phyloP scores from a whole-genome alignment of 306 rosid genomes.

The Casuarina cunninghamiana region DNA sequence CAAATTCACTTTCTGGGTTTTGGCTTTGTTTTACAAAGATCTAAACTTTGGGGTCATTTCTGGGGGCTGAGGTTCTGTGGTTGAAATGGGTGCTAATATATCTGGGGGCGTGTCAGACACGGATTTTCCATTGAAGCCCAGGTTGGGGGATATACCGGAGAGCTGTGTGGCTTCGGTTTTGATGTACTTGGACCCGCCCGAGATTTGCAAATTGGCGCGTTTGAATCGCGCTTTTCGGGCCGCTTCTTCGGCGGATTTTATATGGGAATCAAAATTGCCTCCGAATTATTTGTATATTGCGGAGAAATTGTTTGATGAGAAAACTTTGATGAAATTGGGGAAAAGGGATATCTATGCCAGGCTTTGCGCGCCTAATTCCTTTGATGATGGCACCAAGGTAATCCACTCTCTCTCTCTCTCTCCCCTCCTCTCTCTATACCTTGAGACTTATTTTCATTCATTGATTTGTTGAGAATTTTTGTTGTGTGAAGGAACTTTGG shows the following conservation, averaged over 20 bases:
- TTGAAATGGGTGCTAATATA: constrained; percentile 59
- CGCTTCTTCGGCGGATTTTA: constrained; percentile 83
- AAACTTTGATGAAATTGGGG: constrained; percentile 30
- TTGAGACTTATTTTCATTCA: constrained; percentile 6
- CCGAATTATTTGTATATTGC: constrained; percentile 58
- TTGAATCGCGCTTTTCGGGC: constrained; percentile 66
- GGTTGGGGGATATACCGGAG: constrained; percentile 83
- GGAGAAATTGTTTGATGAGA: constrained; percentile 47
- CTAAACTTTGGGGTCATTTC: background rate
- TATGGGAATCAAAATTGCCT: constrained; percentile 89
- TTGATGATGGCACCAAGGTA: constrained; percentile 76
- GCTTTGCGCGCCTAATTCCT: constrained; percentile 60
- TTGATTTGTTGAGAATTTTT: background rate
- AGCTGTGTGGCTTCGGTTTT: constrained; percentile 73
- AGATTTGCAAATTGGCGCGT: constrained; percentile 67
- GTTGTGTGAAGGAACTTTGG: constrained; percentile 67
- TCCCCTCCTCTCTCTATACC: background rate
- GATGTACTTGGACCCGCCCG: constrained; percentile 65
- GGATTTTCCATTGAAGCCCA: constrained; percentile 40
- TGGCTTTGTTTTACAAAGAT: background rate
- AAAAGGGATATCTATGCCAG: constrained; percentile 68
- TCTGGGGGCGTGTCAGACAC: constrained; percentile 46
- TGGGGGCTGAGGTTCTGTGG: background rate
- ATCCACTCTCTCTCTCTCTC: background rate
- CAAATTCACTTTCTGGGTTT: constrained; percentile 24